Conservation (phyloP, 2,329 filamentous ascomycete species). For the Xylaria sp. region DNA sequence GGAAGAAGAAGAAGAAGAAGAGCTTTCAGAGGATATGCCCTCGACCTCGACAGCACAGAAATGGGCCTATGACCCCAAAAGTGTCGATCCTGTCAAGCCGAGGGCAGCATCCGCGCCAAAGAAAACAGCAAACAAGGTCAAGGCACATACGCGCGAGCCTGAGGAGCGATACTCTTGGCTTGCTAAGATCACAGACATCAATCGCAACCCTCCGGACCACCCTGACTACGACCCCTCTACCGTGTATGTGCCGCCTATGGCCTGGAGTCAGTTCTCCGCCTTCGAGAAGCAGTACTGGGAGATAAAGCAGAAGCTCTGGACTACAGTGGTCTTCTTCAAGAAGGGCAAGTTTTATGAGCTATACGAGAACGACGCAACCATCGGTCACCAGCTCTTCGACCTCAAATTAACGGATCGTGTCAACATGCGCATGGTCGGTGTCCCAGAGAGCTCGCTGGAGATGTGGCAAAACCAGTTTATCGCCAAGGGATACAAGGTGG, state of each 20-base stretch:
- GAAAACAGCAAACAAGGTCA: constrained; percentile 61
- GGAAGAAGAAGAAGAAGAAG: constrained; percentile 64
- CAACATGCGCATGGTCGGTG: constrained; percentile 99
- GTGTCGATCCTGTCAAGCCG: constrained; percentile 50
- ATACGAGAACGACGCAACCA: constrained; percentile 96
- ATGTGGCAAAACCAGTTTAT: constrained; percentile 99
- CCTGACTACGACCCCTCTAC: constrained; percentile 92
- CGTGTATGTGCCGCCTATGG: constrained; percentile 85
- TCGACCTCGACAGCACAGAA: constrained; percentile 79
- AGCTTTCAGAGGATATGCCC: constrained; percentile 65
- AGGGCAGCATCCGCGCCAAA: constrained; percentile 42
- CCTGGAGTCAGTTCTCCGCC: constrained; percentile 85
- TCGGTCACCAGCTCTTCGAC: constrained; percentile 96
- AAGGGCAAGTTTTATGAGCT: constrained; percentile 99
- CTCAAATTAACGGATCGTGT: constrained; percentile 97
- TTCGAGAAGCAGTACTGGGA: constrained; percentile 99
- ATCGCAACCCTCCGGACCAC: constrained; percentile 79
- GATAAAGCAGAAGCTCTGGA: constrained; percentile 98
- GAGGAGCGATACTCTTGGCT: constrained; percentile 92
- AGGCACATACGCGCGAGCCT: constrained; percentile 83
- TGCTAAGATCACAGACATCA: constrained; percentile 84
- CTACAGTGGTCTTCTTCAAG: constrained; percentile 99
- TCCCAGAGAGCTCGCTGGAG: constrained; percentile 93
- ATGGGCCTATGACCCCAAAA: constrained; percentile 75
- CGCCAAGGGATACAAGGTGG: constrained; percentile 97